Evolutionary conservation across 805 yeast species (phyloP), one percentile per base, ranked within the genome.

Genomic region (Ogataea henricii): DNA sequence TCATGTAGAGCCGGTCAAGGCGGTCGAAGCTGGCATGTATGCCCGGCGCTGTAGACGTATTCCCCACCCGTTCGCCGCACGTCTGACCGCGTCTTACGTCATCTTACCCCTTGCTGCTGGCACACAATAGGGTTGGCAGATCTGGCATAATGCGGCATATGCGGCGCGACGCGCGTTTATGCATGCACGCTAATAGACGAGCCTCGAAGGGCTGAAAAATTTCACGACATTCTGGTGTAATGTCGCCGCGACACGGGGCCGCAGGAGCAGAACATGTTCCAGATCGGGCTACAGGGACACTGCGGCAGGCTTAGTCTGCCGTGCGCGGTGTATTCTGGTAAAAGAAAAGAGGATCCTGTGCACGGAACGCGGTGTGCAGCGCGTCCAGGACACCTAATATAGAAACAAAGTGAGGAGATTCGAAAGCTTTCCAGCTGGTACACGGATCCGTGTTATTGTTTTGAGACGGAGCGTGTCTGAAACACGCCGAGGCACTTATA

Each of bases 181-280:
- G 34, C 34, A 30, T 30, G 34, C 9, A 14, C 3, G 4, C 17
- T 30, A 13, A 30, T 39, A 39, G 18, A 14, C 34, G 33, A 39
- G 42, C 14, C 42, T 39, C 33, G 42, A 17, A 10, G 42, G 30
- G 25, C 9, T 39, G 33, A 39, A 26, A 38, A 39, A 39, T 39
- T 39, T 39, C 42, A 39, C 14, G 23, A 39, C n/a, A 16, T 39
- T 39, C 42, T 39, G 40, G 10, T 37, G n/a, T n/a, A n/a, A 17
- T 3, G 23, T 32, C 25, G 40, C 22, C 12, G 33, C 21, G 7
- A 17, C 21, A 21, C 42, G 20, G 9, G 33, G 13, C 32, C 17
- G 42, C 21, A 17, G 22, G n/a, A 39, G 40, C 34, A 39, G 42
- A 39, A 39, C 32, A 27, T 12, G 23, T 18, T 26, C 41, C 32